These are phyloP conservation scores for Antrodiella citrinella DNA, from an alignment of 768 basidiomycete species.

Conservation along the genomic window DNA sequence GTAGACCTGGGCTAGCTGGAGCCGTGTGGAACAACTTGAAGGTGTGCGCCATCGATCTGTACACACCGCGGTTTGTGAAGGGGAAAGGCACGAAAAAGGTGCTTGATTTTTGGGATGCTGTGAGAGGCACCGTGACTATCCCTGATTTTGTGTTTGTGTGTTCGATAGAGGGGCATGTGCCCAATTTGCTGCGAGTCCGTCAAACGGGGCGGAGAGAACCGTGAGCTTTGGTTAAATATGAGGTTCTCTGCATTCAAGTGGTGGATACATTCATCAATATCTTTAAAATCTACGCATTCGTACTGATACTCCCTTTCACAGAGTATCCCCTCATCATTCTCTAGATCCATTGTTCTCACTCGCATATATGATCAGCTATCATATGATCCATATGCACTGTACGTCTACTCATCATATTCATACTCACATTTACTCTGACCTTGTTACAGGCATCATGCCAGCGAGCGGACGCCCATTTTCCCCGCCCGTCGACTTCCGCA, in stretches of 20 bases:
- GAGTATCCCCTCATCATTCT: too few relatives aligned
- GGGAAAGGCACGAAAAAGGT: constrained; percentile 59
- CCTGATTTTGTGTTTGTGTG: too few relatives aligned
- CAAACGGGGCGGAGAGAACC: constrained; percentile 55
- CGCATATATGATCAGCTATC: too few relatives aligned
- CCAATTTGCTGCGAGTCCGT: constrained; percentile 63
- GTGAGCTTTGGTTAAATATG: constrained; percentile 64
- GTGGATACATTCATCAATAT: constrained; percentile 38
- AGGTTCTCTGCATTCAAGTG: constrained; percentile 82
- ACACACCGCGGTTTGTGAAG: constrained; percentile 71
- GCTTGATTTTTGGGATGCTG: too few relatives aligned
- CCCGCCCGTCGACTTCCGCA: constrained; percentile 61
- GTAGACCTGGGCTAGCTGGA: constrained; percentile 13
- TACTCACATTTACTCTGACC: constrained; percentile 5
- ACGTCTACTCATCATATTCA: too few relatives aligned
- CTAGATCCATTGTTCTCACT: too few relatives aligned
- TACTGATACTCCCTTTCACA: too few relatives aligned
- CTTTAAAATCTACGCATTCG: too few relatives aligned
- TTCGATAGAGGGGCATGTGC: constrained; percentile 62
- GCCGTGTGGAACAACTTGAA: constrained; percentile 57
- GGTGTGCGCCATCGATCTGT: constrained; percentile 55
- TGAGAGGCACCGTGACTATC: too few relatives aligned
- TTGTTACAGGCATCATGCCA: constrained; percentile 55
- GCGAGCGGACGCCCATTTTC: constrained; percentile 65
- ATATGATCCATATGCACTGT: too few relatives aligned